Evolutionary conservation across 495 filamentous ascomycete species (phyloP), one percentile per base, ranked within the genome.

Genomic region (Penicillium turbatum): DNA sequence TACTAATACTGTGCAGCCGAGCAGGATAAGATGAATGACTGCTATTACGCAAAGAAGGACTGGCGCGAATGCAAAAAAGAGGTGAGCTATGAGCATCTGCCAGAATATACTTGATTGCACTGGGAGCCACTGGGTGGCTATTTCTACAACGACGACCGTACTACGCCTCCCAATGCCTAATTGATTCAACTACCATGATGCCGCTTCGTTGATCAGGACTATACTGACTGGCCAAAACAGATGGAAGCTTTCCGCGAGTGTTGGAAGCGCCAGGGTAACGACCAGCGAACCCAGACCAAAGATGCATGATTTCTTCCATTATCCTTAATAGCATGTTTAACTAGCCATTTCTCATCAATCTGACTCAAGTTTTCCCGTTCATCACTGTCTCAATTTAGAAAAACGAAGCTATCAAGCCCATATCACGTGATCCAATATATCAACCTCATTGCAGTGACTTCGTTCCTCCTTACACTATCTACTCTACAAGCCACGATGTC

Each of bases 11-110:
- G 7, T 10, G 24, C 55, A 97, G 93, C 74, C 29, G 92, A 98
- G 66, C 96, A 97, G 67, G 75, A 80, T 27, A 95, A 83, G 62
- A 77, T 98, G 86, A 96, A 89, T 44, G 87, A 97, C 70, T 98
- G 93, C 70, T 97, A 92, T 66, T 96, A 82, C 68, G 88, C 90
- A 16, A 97, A 92, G 79, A 96, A 91, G 69, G 93, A 98, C 68
- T 98, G 93, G 93, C 79, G 93, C 60, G 73, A 78, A 51, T 98
- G 93, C 71, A 89, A 87, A 65, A 75, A 85, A 50, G 92, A 96
- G 83, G 93, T 95, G 71, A 77, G 89, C 67, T 51, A 39, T 34
- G 16, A 27, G 9, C 15, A 32, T 42, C 13, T 5, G n/a, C 30
- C 7, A 13, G 38, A 35, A 15, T 36, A 48, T 45, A 31, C 13